phyloP scores from a whole-genome alignment of 1,284 basidiomycete species.

The Ceratobasidium sp. region DNA sequence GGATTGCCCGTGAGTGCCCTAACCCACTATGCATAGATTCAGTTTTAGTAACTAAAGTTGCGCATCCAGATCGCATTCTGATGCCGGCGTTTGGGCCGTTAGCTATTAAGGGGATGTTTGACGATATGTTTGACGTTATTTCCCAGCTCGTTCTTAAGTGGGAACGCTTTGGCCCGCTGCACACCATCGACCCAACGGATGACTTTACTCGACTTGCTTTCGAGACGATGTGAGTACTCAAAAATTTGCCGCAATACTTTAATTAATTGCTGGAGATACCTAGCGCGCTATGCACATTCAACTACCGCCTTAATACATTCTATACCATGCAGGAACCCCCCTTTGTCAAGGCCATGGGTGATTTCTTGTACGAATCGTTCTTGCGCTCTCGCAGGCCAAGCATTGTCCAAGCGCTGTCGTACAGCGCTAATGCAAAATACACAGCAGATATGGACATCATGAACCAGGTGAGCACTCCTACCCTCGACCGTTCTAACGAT shows the following conservation, averaged over 20 bases:
- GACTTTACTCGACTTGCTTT: slow-evolving; percentile 64
- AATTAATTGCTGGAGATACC: not conserved
- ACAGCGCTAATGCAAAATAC: slow-evolving; percentile 41
- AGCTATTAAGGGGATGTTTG: slow-evolving; percentile 62
- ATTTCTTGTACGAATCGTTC: slow-evolving; percentile 45
- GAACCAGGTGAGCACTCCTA: slow-evolving; percentile 44
- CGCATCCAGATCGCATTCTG: slow-evolving; percentile 61
- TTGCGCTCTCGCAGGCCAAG: slow-evolving; percentile 42
- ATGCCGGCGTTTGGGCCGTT: slow-evolving; percentile 64
- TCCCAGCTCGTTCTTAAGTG: slow-evolving; percentile 62
- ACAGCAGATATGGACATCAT: slow-evolving; percentile 46
- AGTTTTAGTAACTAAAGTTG: not conserved
- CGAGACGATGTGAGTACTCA: slow-evolving; percentile 58
- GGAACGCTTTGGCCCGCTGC: slow-evolving; percentile 59
- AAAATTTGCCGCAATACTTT: not conserved
- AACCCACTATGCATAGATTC: not conserved
- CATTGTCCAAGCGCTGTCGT: slow-evolving; percentile 44
- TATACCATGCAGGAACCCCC: slow-evolving; percentile 54
- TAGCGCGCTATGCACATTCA: slow-evolving; percentile 57
- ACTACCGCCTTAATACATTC: slow-evolving; percentile 51
- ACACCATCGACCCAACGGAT: slow-evolving; percentile 59
- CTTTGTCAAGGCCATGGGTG: slow-evolving; percentile 49
- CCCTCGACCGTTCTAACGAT: not conserved
- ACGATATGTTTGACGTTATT: slow-evolving; percentile 62
- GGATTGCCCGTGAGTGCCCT: slow-evolving; percentile 54